Evolutionary conservation across 352 stramenopile genomes (phyloP).

Genomic region (Phytophthora sp.): DNA sequence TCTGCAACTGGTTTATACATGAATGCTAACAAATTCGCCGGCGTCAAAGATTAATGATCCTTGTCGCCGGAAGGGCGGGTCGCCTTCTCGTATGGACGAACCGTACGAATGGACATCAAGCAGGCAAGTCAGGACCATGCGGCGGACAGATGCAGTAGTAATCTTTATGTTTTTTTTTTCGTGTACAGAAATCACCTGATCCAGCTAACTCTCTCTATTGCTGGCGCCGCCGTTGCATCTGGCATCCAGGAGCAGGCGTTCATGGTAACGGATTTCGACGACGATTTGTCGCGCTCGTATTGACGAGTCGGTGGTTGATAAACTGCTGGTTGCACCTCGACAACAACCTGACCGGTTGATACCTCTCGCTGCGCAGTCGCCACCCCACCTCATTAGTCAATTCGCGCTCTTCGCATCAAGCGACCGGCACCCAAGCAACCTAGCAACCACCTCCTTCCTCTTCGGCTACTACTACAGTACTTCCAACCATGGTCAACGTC

Average conservation of each 20-base stretch:
- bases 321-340: constrained; percentile 16
- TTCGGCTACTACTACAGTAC: background rate
- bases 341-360: background rate
- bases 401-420: constrained; percentile 16
- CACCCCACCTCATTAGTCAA: constrained; percentile 15
- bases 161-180: constrained; percentile 1
- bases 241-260: constrained; percentile 10
- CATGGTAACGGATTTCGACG: constrained; percentile 15
- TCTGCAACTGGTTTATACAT: too few species aligned
- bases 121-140: constrained; percentile 3
- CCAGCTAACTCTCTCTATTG: constrained; percentile 5
- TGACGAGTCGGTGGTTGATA: constrained; percentile 8
- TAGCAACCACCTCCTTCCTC: background rate
- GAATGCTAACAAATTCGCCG: constrained; percentile 1
- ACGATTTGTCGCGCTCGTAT: constrained; percentile 17
- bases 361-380: background rate
- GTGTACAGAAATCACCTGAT: constrained; percentile 13
- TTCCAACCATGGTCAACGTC: constrained; percentile 21
- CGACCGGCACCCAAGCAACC: constrained; percentile 4
- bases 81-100: constrained; percentile 12
- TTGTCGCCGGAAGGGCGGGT: background rate
- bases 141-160: constrained; percentile 12
- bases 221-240: constrained; percentile 12
- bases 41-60: background rate
- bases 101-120: constrained; percentile 5